Evolutionary conservation across 2,329 filamentous ascomycete species (phyloP).

Genomic region (Hypoxylon sp.): DNA sequence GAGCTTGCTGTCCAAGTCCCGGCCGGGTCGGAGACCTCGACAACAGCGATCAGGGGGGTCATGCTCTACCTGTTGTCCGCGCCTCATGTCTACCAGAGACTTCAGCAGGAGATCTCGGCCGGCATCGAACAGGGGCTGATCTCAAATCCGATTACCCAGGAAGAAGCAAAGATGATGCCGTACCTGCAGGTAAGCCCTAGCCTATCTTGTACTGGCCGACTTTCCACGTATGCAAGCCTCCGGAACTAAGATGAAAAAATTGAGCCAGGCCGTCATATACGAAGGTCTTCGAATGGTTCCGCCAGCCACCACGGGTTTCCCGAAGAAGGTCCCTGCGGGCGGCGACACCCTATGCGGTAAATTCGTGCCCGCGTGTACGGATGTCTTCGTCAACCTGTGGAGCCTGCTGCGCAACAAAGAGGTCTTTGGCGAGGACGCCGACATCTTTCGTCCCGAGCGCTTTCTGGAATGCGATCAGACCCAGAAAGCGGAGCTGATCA

Average conservation of each 20-base stretch:
- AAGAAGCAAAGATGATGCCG: conserved; percentile 36
- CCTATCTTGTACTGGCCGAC: too few species aligned
- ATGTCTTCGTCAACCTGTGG: conserved; percentile 36
- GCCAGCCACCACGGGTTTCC: conserved; percentile 33
- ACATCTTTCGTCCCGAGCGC: conserved; percentile 39
- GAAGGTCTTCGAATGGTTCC: conserved; percentile 41
- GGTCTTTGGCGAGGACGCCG: conserved; percentile 38
- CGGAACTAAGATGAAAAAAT: background rate
- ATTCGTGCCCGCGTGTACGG: conserved; percentile 39
- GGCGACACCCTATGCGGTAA: conserved; percentile 37
- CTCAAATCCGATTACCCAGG: conserved; percentile 37
- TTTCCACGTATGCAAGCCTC: too few species aligned
- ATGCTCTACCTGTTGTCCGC: conserved; percentile 35
- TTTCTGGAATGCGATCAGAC: conserved; percentile 35
- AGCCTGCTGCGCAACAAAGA: conserved; percentile 37
- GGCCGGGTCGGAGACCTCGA: conserved; percentile 38
- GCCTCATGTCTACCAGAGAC: conserved; percentile 30
- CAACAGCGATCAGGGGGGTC: conserved; percentile 34
- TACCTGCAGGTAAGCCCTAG: conserved; percentile 37
- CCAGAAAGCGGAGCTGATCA: conserved; percentile 20
- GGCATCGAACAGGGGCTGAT: conserved; percentile 32
- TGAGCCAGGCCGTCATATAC: conserved; percentile 37
- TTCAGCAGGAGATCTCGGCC: conserved; percentile 32
- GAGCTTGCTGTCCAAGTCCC: conserved; percentile 39
- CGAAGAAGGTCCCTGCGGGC: conserved; percentile 38